Base-by-base conservation (phyloP, 768 basidiomycete genomes). In the Dacryopinax spathularia region DNA sequence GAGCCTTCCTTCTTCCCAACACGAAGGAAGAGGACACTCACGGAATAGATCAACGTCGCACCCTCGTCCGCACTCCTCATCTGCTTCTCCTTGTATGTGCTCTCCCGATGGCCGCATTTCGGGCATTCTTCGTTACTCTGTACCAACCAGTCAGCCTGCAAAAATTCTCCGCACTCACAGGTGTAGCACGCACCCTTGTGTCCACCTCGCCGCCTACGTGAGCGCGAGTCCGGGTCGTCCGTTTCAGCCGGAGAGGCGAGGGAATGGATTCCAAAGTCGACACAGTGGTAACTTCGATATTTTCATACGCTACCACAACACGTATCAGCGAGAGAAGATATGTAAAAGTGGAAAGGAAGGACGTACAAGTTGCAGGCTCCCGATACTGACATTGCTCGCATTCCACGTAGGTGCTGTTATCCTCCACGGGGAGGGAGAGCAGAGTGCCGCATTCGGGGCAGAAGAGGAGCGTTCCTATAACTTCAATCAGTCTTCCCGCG, bases 211-310 rank as follows among this genome's bases (percentile, higher is more conserved):
- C 84, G 33, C 80, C 79, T 35, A 87, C 85, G 66, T 90, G 88
- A 18, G 78, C 75, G 71, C 89, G 90, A 10, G 89, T 92, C 73
- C 91, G 86, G 0, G 91, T 96, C 74, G 94, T 91, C 63, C 89
- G 80, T 69, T 91, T 91, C 68, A 94, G 89, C 69, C 87, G 78
- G 65, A 98, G 74, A 0, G 86, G 81, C 29, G 91, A 93, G 0
- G 96, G 95, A 73, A 98, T 97, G 2, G 96, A 95, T 63, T 93
- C 90, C 0, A 92, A 89, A 66, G 92, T 89, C 7, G 94, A 96
- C 27, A 84, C 85, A 0, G 96, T 98, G 61, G 85, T 84, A 60
- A 94, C 91, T 67, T 88, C 84, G 31, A 86, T 87, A 73, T 91
- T 89, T 69, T 97, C 93, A 72, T 95, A 98, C 2, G 91, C 93